Evolutionary conservation across 1,284 basidiomycete species (phyloP).

Genomic region (Ceraceosorus bombacis): DNA sequence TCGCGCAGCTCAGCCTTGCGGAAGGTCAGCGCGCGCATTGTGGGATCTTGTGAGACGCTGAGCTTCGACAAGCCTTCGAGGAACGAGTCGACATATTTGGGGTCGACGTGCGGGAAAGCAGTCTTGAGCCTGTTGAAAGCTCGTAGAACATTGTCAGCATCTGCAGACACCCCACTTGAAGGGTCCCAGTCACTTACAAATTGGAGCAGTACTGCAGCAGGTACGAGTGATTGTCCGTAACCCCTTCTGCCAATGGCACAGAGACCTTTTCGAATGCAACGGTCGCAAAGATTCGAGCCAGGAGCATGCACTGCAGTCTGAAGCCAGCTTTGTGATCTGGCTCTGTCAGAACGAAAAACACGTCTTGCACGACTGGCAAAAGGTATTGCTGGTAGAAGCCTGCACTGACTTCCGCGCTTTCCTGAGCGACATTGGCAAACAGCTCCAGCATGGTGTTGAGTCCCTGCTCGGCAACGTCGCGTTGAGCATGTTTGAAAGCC

Average conservation of each 20-base stretch:
- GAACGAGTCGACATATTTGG: conserved; percentile 48
- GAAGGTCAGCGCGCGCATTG: background rate
- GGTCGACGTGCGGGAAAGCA: conserved; percentile 43
- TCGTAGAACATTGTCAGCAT: background rate
- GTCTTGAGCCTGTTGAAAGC: conserved; percentile 17
- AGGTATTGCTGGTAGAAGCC: conserved; percentile 87
- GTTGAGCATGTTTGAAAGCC: conserved; percentile 99
- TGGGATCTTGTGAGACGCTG: conserved; percentile 68
- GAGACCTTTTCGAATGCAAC: conserved; percentile 76
- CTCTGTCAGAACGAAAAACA: conserved; percentile 95
- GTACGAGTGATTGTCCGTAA: conserved; percentile 74
- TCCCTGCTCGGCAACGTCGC: conserved; percentile 94
- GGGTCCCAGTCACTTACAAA: conserved; percentile 53
- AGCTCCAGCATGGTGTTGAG: conserved; percentile 76
- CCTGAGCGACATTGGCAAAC: conserved; percentile 85
- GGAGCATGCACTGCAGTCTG: conserved; percentile 49
- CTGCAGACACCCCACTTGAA: conserved; percentile 53
- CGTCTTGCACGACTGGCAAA: conserved; percentile 86
- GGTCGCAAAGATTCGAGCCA: conserved; percentile 87
- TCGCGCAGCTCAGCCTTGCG: too few species aligned
- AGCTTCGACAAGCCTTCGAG: conserved; percentile 70
- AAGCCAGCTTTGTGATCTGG: conserved; percentile 89
- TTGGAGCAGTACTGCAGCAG: conserved; percentile 81
- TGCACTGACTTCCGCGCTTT: conserved; percentile 69
- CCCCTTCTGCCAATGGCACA: conserved; percentile 78